These are phyloP conservation scores for Gloeostereum incarnatum DNA, from an alignment of 768 basidiomycete genomes.

Conservation along the genomic window DNA sequence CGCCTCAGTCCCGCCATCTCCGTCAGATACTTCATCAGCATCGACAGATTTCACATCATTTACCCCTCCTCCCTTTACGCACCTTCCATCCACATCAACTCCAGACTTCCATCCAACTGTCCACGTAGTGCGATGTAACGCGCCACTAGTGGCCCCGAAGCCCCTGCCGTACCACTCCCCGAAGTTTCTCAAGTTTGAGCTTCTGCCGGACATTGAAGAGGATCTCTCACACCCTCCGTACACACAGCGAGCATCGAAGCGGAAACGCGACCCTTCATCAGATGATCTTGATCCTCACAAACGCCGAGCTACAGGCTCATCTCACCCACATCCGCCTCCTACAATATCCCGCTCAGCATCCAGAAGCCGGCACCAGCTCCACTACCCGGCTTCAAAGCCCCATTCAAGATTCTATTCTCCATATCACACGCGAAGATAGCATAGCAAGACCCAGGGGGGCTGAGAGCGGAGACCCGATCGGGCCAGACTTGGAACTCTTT, in stretches of 20 bases:
- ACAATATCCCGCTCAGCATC: no score
- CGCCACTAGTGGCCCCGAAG: slow-evolving; percentile 59
- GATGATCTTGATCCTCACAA: slow-evolving; percentile 11
- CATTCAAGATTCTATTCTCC: neutral
- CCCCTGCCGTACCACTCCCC: slow-evolving; percentile 66
- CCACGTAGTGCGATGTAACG: slow-evolving; percentile 37
- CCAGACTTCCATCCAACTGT: neutral
- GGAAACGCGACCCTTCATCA: slow-evolving; percentile 32
- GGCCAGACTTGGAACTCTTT: no score
- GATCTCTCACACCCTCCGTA: slow-evolving; percentile 66
- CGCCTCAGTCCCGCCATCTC: slow-evolving; percentile 30
- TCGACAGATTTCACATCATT: slow-evolving; percentile 10
- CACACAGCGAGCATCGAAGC: slow-evolving; percentile 32
- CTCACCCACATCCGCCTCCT: neutral
- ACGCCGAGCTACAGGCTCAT: slow-evolving; percentile 8
- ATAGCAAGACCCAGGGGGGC: no score
- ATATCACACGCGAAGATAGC: slow-evolving; percentile 3
- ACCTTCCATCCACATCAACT: slow-evolving; percentile 35
- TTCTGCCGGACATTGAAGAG: slow-evolving; percentile 56
- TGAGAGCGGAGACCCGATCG: no score
- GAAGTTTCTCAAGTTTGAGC: slow-evolving; percentile 57
- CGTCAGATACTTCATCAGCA: slow-evolving; percentile 23
- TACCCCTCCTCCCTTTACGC: slow-evolving; percentile 12
- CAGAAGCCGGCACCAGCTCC: no score
- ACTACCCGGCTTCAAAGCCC: no score